Conservation (phyloP, 176 grass and related monocot species). For the Eleusine indica region DNA sequence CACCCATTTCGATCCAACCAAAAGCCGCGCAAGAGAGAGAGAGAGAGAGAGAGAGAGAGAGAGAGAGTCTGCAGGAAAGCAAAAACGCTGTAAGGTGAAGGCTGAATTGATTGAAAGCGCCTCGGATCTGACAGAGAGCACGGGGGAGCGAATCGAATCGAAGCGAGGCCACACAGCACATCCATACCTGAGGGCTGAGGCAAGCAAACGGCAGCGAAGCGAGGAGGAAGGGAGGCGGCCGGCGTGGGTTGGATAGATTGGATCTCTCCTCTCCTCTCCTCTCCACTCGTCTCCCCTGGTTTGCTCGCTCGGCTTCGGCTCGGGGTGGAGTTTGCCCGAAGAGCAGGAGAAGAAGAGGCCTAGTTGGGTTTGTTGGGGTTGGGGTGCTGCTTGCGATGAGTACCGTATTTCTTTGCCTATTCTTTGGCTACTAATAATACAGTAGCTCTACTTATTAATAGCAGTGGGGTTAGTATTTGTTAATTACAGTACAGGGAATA, state of each 20-base stretch:
- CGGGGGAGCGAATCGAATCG: neutral
- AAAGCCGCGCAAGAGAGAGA: neutral
- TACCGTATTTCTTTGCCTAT: no score
- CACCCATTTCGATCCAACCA: slow-evolving; percentile 67
- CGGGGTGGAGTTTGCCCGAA: neutral
- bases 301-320: neutral
- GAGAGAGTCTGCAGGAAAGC: slow-evolving; percentile 28
- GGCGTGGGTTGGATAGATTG: slow-evolving; percentile 41
- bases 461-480: neutral
- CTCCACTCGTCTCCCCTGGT: neutral
- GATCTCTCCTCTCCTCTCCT: slow-evolving; percentile 48
- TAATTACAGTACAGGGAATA: slow-evolving; percentile 34
- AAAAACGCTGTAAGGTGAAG: neutral
- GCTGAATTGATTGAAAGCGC: slow-evolving; percentile 4
- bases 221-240: neutral
- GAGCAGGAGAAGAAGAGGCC: neutral
- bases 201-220: slow-evolving; percentile 4
- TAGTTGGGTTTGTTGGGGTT: slow-evolving; percentile 25
- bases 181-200: neutral
- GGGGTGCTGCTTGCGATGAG: neutral
- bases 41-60: no score
- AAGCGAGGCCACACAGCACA: neutral
- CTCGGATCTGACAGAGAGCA: slow-evolving; percentile 47
- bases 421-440: neutral
- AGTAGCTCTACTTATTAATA: neutral